phyloP scores from a whole-genome alignment of 441 rosid genomes.

The Melastoma candidum region DNA sequence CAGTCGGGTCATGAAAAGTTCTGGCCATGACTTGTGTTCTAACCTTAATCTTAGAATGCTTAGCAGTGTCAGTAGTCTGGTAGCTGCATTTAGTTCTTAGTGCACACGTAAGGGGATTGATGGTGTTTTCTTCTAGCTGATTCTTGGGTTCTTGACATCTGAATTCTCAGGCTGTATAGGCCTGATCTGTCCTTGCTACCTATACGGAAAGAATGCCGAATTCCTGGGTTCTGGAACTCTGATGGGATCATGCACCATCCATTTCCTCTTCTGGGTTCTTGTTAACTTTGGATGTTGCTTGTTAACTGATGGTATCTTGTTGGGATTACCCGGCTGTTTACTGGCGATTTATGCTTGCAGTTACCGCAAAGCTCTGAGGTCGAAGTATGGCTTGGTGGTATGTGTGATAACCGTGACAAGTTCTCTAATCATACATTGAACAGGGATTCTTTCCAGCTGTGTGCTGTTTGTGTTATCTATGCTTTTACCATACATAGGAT shows the following conservation, averaged over 20 bases:
- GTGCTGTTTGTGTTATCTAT: neutral
- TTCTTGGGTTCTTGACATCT: neutral
- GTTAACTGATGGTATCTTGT: constrained; percentile 53
- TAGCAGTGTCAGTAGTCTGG: too few species aligned
- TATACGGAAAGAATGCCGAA: constrained; percentile 86
- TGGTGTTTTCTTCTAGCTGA: neutral
- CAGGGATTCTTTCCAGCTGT: neutral
- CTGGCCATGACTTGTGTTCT: too few species aligned
- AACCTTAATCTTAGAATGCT: too few species aligned
- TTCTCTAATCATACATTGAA: neutral
- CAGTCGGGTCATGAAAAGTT: neutral
- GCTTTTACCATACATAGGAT: constrained; percentile 41
- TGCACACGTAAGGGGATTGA: neutral
- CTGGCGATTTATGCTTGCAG: constrained; percentile 83
- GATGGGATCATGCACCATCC: constrained; percentile 66
- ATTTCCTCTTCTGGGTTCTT: constrained; percentile 63
- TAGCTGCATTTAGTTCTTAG: too few species aligned
- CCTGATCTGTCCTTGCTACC: constrained; percentile 72
- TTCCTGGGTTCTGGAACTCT: constrained; percentile 80
- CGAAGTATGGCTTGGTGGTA: constrained; percentile 71
- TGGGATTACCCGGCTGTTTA: constrained; percentile 85
- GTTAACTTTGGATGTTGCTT: constrained; percentile 66
- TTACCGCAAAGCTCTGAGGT: constrained; percentile 65
- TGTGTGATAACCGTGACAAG: neutral
- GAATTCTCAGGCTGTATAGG: constrained; percentile 53